These are phyloP conservation scores for Ambrosia hybrid DNA, from an alignment of 140 eudicot genomes.

Conservation along the genomic window DNA sequence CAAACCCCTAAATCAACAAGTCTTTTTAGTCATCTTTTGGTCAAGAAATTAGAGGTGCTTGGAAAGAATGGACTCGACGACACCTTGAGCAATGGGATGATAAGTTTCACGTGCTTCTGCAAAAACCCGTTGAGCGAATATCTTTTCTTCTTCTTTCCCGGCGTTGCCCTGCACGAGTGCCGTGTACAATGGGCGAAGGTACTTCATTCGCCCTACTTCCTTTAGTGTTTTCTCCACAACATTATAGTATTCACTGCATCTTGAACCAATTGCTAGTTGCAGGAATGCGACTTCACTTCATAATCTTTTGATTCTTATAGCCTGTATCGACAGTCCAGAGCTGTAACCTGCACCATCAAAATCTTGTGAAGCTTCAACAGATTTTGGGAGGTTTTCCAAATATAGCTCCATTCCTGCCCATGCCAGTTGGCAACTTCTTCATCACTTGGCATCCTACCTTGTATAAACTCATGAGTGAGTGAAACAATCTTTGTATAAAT, in stretches of 20 bases:
- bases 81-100: constrained; percentile 97
- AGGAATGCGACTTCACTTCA: constrained; percentile 96
- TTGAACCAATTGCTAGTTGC: constrained; percentile 68
- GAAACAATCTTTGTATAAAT: constrained; percentile 74
- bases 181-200: constrained; percentile 82
- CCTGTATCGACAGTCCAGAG: constrained; percentile 72
- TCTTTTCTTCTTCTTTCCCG: constrained; percentile 80
- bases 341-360: constrained; percentile 54
- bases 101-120: constrained; percentile 77
- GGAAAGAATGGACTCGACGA: constrained; percentile 84
- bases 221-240: constrained; percentile 94
- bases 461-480: constrained; percentile 71
- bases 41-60: constrained; percentile 48
- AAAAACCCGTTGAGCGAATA: constrained; percentile 84
- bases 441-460: constrained; percentile 88
- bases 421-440: constrained; percentile 93
- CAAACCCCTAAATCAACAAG: constrained; percentile 11
- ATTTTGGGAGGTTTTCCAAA: constrained; percentile 80
- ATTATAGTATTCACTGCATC: constrained; percentile 63
- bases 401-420: constrained; percentile 94
- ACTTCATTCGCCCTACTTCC: constrained; percentile 95
- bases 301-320: constrained; percentile 89
- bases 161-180: constrained; percentile 76
- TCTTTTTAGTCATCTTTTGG: background rate
- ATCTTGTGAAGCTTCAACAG: constrained; percentile 70